Evolutionary conservation across 2,329 filamentous ascomycete genomes (phyloP), one percentile per base, ranked within the genome.

Genomic region (Cordyceps pruinosa): DNA sequence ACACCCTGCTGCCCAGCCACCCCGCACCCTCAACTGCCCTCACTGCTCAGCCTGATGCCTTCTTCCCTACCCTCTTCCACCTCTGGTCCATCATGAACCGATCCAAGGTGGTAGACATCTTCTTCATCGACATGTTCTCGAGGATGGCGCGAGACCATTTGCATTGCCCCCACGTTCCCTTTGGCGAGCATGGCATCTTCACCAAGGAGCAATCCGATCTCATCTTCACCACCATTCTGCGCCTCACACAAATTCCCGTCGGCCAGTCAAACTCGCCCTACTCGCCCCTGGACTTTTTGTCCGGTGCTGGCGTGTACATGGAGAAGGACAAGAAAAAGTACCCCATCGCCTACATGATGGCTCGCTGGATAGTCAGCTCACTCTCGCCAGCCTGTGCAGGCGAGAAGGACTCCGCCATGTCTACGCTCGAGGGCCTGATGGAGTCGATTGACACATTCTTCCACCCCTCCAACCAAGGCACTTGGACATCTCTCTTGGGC

Each of bases 361-460:
- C 94, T 23, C 81, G 94, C 59, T 94, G 90, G 87, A 89, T 97
- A 58, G 85, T 95, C 53, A 93, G 93, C 83, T 97, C 92, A 0
- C 72, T 99, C 39, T 97, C 94, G 1, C 93, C 94, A 1, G 78
- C 85, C 46, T 94, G 90, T 66, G 75, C 95, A 49, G 83, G 89
- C 42, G 78, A 84, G n/a, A 79, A 87, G 30, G 86, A 87, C 56
- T 97, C 92, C 1, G 84, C 96, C 44, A 73, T 99, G 65, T 84
- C 87, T 34, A 90, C 89, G 62, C 80, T 99, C 5, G 93, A 99
- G 70, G 93, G 90, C 0, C 78, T 99, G 53, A 88, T 99, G 63
- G 89, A 97, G 70, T 94, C 92, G 3, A 88, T 97, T 47, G 94
- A 99, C 71, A 99, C 94, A 1, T 99, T 99, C 72, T 99, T 97